phyloP scores from a whole-genome alignment of 2,329 filamentous ascomycete species.

The Leptographium radiaticola region DNA sequence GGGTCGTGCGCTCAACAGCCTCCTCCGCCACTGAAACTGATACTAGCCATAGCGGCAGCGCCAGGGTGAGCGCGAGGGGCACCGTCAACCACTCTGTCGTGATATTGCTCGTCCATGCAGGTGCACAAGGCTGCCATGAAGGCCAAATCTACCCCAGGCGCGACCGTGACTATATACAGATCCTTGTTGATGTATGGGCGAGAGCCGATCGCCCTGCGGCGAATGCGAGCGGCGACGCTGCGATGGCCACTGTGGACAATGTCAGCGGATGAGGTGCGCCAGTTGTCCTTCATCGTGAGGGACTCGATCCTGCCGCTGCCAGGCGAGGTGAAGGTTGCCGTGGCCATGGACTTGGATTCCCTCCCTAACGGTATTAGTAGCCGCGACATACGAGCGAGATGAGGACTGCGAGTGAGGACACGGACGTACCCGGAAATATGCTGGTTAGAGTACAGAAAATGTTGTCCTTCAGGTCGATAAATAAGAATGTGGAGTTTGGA shows the following conservation, averaged over 20 bases:
- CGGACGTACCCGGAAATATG: constrained; percentile 32
- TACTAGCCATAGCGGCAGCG: too few relatives aligned
- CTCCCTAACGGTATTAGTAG: constrained; percentile 13
- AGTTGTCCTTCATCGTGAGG: constrained; percentile 48
- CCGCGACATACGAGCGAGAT: neutral
- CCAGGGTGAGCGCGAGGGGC: too few relatives aligned
- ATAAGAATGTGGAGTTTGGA: constrained; percentile 37
- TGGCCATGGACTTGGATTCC: constrained; percentile 40
- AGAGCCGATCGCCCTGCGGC: constrained; percentile 42
- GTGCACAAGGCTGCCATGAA: constrained; percentile 55
- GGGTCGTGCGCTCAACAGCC: too few relatives aligned
- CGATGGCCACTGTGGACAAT: constrained; percentile 41
- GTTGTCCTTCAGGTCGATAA: constrained; percentile 29
- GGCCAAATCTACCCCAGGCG: constrained; percentile 52
- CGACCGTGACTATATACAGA: constrained; percentile 51
- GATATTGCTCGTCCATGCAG: constrained; percentile 53
- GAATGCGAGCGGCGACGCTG: constrained; percentile 42
- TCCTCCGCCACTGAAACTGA: too few relatives aligned
- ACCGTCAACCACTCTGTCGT: constrained; percentile 23
- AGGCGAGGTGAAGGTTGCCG: constrained; percentile 41
- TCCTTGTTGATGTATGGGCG: constrained; percentile 47
- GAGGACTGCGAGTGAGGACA: too few relatives aligned
- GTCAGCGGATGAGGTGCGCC: constrained; percentile 40
- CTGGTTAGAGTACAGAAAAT: constrained; percentile 43
- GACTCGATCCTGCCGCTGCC: constrained; percentile 27